These are phyloP conservation scores for Coffea canephora DNA, from an alignment of 257 asterid genomes.

Conservation along the genomic window DNA sequence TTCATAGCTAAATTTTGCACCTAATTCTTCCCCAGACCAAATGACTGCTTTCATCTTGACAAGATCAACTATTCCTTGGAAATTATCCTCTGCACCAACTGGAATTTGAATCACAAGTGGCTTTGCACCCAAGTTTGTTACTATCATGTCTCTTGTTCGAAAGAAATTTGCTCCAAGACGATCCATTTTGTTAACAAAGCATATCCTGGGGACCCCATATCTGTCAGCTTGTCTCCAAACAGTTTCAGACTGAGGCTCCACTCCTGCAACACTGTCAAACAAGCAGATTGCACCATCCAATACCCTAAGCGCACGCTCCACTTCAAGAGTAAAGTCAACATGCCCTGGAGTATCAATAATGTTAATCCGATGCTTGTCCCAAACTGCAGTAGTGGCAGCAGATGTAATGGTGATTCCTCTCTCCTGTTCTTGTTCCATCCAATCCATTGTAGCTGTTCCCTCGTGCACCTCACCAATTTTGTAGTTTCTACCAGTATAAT, in stretches of 20 bases:
- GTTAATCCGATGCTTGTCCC: slow-evolving; percentile 97
- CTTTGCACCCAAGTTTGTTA: slow-evolving; percentile 81
- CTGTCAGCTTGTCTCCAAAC: slow-evolving; percentile 99
- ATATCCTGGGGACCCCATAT: slow-evolving; percentile 94
- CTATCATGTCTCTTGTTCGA: slow-evolving; percentile 92
- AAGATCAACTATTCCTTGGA: slow-evolving; percentile 80
- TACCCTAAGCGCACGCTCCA: slow-evolving; percentile 95
- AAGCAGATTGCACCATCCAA: slow-evolving; percentile 91
- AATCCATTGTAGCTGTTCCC: slow-evolving; percentile 98
- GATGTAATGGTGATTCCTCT: slow-evolving; percentile 95
- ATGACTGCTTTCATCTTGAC: slow-evolving; percentile 75
- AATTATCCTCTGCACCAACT: slow-evolving; percentile 79
- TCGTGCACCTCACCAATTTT: slow-evolving; percentile 98
- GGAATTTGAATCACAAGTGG: slow-evolving; percentile 93
- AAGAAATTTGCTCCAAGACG: slow-evolving; percentile 95
- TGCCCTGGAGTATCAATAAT: slow-evolving; percentile 97
- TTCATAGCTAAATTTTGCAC: slow-evolving; percentile 79
- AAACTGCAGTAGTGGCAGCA: slow-evolving; percentile 88
- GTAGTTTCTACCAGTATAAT: slow-evolving; percentile 89
- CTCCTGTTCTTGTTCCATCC: slow-evolving; percentile 99
- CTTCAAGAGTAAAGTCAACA: slow-evolving; percentile 97
- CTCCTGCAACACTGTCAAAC: slow-evolving; percentile 98
- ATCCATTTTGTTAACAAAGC: slow-evolving; percentile 97
- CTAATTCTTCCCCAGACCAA: slow-evolving; percentile 97
- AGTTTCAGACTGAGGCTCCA: slow-evolving; percentile 98